Conservation (phyloP, 495 filamentous ascomycete genomes). For the Extremus antarcticus region DNA sequence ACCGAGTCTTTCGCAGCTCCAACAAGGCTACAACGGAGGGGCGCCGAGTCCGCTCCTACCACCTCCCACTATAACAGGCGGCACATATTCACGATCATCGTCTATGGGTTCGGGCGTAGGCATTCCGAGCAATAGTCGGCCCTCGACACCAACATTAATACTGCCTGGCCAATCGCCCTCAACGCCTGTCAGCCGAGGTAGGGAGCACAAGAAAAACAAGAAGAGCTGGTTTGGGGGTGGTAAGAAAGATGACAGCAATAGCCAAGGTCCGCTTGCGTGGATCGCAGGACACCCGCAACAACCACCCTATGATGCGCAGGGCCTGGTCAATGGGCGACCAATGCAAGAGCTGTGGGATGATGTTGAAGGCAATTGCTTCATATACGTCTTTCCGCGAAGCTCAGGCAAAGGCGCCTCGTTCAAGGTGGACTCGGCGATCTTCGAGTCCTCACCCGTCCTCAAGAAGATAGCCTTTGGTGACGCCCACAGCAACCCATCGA, state of each 20-base stretch:
- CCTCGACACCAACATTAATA: slow-evolving; percentile 9
- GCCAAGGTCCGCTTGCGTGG: slow-evolving; percentile 20
- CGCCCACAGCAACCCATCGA: slow-evolving; percentile 17
- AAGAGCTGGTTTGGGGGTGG: slow-evolving; percentile 13
- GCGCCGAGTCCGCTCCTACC: slow-evolving; percentile 10
- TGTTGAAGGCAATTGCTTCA: slow-evolving; percentile 56
- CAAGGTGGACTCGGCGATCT: slow-evolving; percentile 58
- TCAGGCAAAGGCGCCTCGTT: slow-evolving; percentile 63
- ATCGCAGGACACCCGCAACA: slow-evolving; percentile 19
- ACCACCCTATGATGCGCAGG: slow-evolving; percentile 12
- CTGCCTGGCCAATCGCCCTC: neutral
- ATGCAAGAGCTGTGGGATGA: slow-evolving; percentile 86
- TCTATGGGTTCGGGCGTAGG: slow-evolving; percentile 9
- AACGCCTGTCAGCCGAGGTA: slow-evolving; percentile 2
- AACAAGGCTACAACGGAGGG: neutral
- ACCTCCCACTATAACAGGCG: slow-evolving; percentile 6
- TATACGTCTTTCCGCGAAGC: slow-evolving; percentile 67
- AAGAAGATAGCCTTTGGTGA: slow-evolving; percentile 57
- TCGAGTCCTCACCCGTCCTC: slow-evolving; percentile 60
- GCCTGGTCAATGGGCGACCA: slow-evolving; percentile 32
- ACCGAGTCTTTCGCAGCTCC: slow-evolving; percentile 1
- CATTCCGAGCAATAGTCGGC: slow-evolving; percentile 12
- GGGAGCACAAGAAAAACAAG: slow-evolving; percentile 19
- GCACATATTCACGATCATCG: neutral
- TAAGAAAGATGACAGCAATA: slow-evolving; percentile 12